phyloP scores from a whole-genome alignment of 2,329 filamentous ascomycete genomes.

The Stemphylium beticola region DNA sequence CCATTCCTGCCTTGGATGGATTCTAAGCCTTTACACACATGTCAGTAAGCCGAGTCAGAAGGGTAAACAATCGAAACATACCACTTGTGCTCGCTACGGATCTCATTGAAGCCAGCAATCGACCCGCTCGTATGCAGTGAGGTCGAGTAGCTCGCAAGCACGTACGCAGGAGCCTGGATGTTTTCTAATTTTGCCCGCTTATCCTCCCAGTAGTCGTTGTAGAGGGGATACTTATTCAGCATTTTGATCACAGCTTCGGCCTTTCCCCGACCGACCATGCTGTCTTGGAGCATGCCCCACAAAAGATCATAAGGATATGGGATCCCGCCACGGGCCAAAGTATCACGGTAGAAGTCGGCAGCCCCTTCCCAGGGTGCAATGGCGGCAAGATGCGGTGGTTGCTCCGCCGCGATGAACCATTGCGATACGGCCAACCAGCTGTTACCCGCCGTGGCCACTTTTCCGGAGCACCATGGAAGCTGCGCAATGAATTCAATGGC shows the following conservation, averaged over 20 bases:
- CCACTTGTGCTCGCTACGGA: constrained; percentile 4
- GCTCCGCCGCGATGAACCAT: constrained; percentile 51
- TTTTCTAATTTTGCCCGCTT: constrained; percentile 15
- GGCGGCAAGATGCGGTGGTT: constrained; percentile 49
- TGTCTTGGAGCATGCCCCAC: neutral
- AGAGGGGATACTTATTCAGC: neutral
- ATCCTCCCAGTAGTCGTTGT: constrained; percentile 14
- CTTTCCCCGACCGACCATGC: constrained; percentile 1
- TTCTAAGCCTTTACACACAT: neutral
- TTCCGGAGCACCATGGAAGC: constrained; percentile 53
- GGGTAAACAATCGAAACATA: too few species aligned
- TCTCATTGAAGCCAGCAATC: constrained; percentile 9
- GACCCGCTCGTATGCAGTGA: constrained; percentile 19
- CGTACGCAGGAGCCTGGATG: constrained; percentile 19
- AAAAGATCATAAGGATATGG: neutral
- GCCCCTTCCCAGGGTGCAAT: constrained; percentile 56
- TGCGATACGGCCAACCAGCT: constrained; percentile 51
- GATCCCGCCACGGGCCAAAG: neutral
- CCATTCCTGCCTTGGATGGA: constrained; percentile 22
- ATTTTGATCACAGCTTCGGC: constrained; percentile 8
- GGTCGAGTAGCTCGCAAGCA: constrained; percentile 17
- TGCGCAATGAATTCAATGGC: constrained; percentile 37
- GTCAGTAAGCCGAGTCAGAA: too few species aligned
- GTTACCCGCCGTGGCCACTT: constrained; percentile 49
- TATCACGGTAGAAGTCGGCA: neutral